Conservation (phyloP, 805 yeast species). For the Sugiyamaella boreocaroliniensis region DNA sequence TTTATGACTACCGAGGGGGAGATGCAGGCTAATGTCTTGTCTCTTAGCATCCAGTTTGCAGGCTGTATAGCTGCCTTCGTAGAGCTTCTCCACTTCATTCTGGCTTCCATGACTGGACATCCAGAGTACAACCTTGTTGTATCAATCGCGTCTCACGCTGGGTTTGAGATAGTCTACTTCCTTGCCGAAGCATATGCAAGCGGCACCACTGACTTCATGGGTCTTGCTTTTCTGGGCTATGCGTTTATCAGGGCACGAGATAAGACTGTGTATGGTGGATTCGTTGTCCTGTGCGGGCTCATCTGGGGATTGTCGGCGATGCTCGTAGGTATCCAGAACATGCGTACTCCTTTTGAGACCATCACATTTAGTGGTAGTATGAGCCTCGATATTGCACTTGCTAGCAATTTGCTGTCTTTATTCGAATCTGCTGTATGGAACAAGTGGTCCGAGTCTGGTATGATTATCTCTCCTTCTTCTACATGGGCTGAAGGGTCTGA, state of each 20-base stretch:
- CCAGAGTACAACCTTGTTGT: no score
- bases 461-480: neutral
- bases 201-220: neutral
- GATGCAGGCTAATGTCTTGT: no score
- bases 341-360: neutral
- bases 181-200: no score
- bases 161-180: no score
- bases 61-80: no score
- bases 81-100: no score
- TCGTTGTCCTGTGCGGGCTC: neutral
- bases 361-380: neutral
- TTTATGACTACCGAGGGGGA: no score
- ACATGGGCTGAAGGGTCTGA: neutral
- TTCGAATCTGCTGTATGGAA: neutral
- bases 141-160: no score
- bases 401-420: no score
- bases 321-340: neutral
- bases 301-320: neutral
- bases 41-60: no score
- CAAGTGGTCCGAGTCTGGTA: neutral
- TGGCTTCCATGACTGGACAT: no score
- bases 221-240: neutral
- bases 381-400: neutral
- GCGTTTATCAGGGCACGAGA: neutral
- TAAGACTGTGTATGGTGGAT: neutral